Conservation (phyloP, 1,139 yeast genomes). For the Scheffersomyces lignicola region DNA sequence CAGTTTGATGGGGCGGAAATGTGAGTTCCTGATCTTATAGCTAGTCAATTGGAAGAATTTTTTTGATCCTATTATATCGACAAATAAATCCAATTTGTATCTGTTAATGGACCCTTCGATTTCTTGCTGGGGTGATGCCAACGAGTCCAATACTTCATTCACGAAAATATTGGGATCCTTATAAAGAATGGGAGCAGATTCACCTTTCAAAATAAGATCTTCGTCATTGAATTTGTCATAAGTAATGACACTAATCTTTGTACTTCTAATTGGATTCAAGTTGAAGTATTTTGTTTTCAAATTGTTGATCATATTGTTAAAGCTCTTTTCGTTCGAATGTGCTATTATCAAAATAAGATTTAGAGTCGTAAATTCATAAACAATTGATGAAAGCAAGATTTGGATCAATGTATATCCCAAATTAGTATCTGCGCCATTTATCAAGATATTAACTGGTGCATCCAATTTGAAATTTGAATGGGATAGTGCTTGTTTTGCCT, state of each 20-base stretch:
- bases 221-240: constrained; percentile 35
- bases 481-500: constrained; percentile 39
- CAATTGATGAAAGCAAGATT: constrained; percentile 20
- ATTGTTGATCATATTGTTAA: constrained; percentile 21
- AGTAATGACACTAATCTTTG: constrained; percentile 28
- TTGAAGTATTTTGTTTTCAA: constrained; percentile 20
- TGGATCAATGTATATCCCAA: constrained; percentile 41
- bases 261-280: constrained; percentile 21
- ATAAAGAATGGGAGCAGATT: constrained; percentile 32
- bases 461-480: constrained; percentile 20
- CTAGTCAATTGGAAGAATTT: constrained; percentile 33
- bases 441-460: constrained; percentile 28
- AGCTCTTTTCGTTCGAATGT: constrained; percentile 24
- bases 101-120: constrained; percentile 20
- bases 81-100: constrained; percentile 37
- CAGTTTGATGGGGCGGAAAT: constrained; percentile 16
- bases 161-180: constrained; percentile 45
- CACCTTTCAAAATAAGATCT: constrained; percentile 40
- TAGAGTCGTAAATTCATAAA: constrained; percentile 22
- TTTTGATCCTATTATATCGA: constrained; percentile 44
- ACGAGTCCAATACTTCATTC: constrained; percentile 36
- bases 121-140: constrained; percentile 23
- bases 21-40: constrained; percentile 26
- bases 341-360: constrained; percentile 32
- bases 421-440: constrained; percentile 48